Percentiles rank a stretch among this genome's conserved stretches.
phyloP scores from a whole-genome alignment of 495 filamentous ascomycete genomes.

The Bombardia bombarda region DNA sequence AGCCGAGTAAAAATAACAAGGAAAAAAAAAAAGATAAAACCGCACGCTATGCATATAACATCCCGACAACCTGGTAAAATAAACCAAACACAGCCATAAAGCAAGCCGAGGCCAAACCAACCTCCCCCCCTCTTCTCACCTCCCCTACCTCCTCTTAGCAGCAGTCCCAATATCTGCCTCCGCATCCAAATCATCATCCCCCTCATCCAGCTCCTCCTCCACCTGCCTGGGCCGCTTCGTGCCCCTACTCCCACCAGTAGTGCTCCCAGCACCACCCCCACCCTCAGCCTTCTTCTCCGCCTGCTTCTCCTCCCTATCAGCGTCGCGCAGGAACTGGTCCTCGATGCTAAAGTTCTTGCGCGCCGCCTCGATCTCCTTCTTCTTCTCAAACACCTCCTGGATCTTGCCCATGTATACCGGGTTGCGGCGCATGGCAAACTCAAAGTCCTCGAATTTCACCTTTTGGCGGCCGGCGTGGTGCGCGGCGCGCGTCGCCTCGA shows the following conservation, averaged over 20 bases:
- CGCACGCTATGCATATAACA: background rate
- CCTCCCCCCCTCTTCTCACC: background rate
- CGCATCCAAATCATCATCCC: conserved; percentile 25
- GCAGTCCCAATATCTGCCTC: conserved; percentile 19
- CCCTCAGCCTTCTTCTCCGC: conserved; percentile 5
- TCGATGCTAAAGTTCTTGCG: conserved; percentile 54
- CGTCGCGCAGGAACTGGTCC: conserved; percentile 32
- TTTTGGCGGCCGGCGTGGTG: conserved; percentile 80
- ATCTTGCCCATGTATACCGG: conserved; percentile 81
- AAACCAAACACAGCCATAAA: background rate
- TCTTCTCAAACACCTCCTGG: conserved; percentile 75
- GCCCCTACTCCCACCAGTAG: background rate
- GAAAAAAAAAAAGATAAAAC: background rate
- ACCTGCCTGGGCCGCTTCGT: conserved; percentile 11
- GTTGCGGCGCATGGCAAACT: conserved; percentile 81
- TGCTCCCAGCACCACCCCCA: background rate
- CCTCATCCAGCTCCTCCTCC: conserved; percentile 32
- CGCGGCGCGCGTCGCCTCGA: conserved; percentile 75
- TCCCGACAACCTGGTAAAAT: background rate
- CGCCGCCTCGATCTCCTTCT: conserved; percentile 69
- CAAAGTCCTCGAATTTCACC: conserved; percentile 96
- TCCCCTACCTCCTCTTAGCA: conserved; percentile 11
- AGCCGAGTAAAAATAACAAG: too few species aligned
- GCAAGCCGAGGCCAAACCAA: background rate
- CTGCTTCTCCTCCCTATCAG: conserved; percentile 33